Evolutionary conservation across 1,284 basidiomycete species (phyloP).

Genomic region (Melampsora larici-populina): DNA sequence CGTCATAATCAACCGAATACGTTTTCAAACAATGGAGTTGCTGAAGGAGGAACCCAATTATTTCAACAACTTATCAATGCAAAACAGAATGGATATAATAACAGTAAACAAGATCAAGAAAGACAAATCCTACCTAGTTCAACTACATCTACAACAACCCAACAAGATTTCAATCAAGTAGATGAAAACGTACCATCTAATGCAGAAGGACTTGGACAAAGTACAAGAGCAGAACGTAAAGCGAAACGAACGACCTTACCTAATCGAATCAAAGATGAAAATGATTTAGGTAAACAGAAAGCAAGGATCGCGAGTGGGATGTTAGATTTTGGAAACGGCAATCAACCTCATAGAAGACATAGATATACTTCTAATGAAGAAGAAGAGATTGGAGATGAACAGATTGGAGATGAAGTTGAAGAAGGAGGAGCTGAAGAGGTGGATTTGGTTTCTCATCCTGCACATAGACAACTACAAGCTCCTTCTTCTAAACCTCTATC

Average conservation of each 20-base stretch:
- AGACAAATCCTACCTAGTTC: constrained; percentile 20
- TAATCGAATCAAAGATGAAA: constrained; percentile 36
- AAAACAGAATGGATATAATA: constrained; percentile 38
- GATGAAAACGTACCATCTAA: constrained; percentile 54
- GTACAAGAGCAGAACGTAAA: constrained; percentile 41
- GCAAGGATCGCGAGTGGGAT: constrained; percentile 41
- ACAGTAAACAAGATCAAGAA: constrained; percentile 36
- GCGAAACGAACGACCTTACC: constrained; percentile 24
- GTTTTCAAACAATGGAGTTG: constrained; percentile 31
- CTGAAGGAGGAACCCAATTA: constrained; percentile 28
- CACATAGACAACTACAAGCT: not conserved
- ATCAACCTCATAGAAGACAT: constrained; percentile 9
- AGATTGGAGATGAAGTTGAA: constrained; percentile 37
- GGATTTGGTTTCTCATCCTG: not conserved
- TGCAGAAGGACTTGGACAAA: constrained; percentile 36
- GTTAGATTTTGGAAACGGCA: constrained; percentile 26
- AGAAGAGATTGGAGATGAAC: constrained; percentile 3
- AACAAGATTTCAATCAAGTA: constrained; percentile 1
- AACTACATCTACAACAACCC: not conserved
- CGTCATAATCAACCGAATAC: constrained; percentile 31
- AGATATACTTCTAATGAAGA: constrained; percentile 18
- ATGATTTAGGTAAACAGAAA: constrained; percentile 39
- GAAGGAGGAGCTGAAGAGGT: constrained; percentile 35
- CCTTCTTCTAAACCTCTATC: constrained; percentile 1
- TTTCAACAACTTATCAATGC: constrained; percentile 48